Conservation (phyloP, 139 green algal genomes). For the Haematococcus lacustris region DNA sequence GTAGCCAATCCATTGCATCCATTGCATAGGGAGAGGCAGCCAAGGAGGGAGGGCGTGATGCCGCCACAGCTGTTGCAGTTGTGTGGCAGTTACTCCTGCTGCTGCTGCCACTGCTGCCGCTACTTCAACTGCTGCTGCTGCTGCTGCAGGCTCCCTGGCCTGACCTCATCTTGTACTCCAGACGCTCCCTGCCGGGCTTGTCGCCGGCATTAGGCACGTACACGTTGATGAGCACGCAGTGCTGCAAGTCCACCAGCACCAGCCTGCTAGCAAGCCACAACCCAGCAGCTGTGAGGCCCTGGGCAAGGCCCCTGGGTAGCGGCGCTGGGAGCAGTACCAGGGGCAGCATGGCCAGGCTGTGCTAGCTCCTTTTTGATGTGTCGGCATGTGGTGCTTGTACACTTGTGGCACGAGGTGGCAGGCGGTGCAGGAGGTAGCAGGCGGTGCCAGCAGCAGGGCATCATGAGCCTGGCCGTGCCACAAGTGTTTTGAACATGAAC, state of each 20-base stretch:
- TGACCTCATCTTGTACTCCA: conserved; percentile 58
- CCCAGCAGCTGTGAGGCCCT: not conserved
- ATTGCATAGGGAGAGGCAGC: too few species aligned
- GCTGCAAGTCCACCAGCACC: conserved; percentile 47
- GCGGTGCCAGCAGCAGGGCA: not conserved
- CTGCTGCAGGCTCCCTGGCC: too few species aligned
- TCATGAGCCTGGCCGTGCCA: too few species aligned
- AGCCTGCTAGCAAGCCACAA: conserved; percentile 9
- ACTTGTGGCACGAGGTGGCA: not conserved
- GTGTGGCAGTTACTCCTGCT: too few species aligned
- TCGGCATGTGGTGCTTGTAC: too few species aligned
- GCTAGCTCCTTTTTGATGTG: not conserved
- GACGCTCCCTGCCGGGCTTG: conserved; percentile 24
- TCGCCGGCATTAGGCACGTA: conserved; percentile 79
- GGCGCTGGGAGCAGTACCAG: not conserved
- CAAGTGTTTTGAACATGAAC: too few species aligned
- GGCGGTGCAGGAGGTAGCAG: too few species aligned
- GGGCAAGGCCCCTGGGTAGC: not conserved
- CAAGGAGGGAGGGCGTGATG: too few species aligned
- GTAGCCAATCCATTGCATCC: too few species aligned
- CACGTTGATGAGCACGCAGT: conserved; percentile 69
- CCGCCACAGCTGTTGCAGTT: too few species aligned
- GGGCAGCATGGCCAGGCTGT: not conserved
- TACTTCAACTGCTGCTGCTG: too few species aligned
- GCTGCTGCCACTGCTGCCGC: too few species aligned